phyloP scores from a whole-genome alignment of 2,329 filamentous ascomycete genomes.

The Blastomyces percursus region DNA sequence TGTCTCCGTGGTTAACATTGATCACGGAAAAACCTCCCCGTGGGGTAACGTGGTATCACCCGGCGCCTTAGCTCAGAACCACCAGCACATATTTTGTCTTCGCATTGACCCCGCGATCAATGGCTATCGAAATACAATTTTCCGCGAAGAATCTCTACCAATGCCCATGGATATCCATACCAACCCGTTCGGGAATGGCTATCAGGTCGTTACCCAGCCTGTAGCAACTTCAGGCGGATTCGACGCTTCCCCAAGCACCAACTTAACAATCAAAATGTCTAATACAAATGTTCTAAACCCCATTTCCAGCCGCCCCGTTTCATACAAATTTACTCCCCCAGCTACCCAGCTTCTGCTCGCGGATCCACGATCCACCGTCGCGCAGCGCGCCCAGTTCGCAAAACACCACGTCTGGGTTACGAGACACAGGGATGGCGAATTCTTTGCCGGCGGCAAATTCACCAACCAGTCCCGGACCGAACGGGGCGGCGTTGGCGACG shows the following conservation, averaged over 20 bases:
- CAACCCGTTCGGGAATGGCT: constrained; percentile 54
- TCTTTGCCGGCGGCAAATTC: constrained; percentile 40
- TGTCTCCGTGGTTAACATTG: constrained; percentile 51
- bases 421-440: constrained; percentile 39
- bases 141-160: constrained; percentile 44
- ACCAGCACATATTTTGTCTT: constrained; percentile 58
- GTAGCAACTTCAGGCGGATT: constrained; percentile 39
- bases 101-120: constrained; percentile 57
- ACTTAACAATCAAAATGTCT: constrained; percentile 40
- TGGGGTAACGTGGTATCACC: constrained; percentile 55
- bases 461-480: constrained; percentile 38
- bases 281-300: constrained; percentile 37
- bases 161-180: constrained; percentile 41
- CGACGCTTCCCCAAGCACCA: constrained; percentile 42
- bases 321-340: constrained; percentile 40
- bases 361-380: constrained; percentile 33
- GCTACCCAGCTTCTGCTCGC: constrained; percentile 41
- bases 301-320: constrained; percentile 34
- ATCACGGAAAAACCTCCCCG: constrained; percentile 41
- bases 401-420: constrained; percentile 44
- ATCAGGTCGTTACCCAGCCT: constrained; percentile 42
- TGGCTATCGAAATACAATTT: constrained; percentile 42
- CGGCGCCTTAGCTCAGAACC: constrained; percentile 56
- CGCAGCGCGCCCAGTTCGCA: constrained; percentile 39
- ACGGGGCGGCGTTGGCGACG: constrained; percentile 36